Evolutionary conservation across 257 asterid genomes (phyloP), one percentile per base, ranked within the genome.

Genomic region (Scutellaria galericulata): DNA sequence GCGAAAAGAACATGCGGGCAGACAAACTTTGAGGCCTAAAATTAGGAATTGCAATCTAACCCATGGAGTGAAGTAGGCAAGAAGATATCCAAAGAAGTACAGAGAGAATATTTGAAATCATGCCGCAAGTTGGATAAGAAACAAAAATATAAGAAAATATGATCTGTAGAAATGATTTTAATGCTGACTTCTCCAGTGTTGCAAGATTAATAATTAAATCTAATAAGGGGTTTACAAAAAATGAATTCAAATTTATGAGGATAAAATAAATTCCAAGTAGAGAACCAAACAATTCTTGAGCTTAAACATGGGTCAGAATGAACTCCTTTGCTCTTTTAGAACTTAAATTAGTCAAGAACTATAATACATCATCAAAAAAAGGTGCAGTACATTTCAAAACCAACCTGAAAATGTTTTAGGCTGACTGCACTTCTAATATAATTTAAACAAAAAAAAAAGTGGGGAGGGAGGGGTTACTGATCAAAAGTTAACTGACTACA

Each of bases 31-130:
- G 47, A 46, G 41, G 58, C 71, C 13, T 20, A 47, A 9, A 46
- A 27, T 11, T 4, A 61, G 51, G 41, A 39, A 39, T 39, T 61
- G 24, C 57, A 3, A 20, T 22, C 31, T 24, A 65, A 45, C 3
- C 2, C 27, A 48, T 27, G 22, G 12, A 24, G 6, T n/a, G 12
- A 13, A 27, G 50, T 46, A 48, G 11, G 22, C 15, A 24, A 22
- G 44, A n/a, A 46, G 52, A 51, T 35, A 50, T 11, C 50, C 31
- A 24, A 66, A 48, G 50, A 66, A 66, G 60, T 48, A 48, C 61
- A n/a, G 39, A 51, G 51, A 39, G 60, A 39, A 54, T 12, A 5
- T 57, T 41, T 27, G 13, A 47, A 46, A 39, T 41, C 62, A 14
- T 9, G 20, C 6, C 13, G 27, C 37, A 42, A 18, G 64, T 40